A percentile compares a stretch with the other conserved stretches of the same genome.
Conservation (phyloP, 257 asterid species). For the Nicotiana noctiflora region DNA sequence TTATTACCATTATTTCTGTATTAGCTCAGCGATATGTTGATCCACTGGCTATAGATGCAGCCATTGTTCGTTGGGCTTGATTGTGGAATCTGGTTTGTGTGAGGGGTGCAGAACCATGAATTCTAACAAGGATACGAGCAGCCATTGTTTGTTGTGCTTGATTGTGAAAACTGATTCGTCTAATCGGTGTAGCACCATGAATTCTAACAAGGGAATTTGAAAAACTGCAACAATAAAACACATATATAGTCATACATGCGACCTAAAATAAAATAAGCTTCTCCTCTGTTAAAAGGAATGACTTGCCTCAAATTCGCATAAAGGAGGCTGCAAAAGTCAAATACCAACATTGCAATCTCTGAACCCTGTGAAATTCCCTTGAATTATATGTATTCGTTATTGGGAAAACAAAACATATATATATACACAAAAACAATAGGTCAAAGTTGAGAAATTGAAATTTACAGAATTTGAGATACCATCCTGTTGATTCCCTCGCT, state of each 20-base stretch:
- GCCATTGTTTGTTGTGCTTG: not conserved
- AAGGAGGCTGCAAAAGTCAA: conserved; percentile 4
- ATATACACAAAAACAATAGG: not conserved
- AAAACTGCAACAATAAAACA: too few relatives aligned
- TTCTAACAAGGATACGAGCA: not conserved
- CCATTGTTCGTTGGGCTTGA: not conserved
- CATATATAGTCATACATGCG: not conserved
- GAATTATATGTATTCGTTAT: not conserved
- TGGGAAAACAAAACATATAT: not conserved
- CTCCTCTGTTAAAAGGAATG: not conserved
- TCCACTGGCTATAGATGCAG: not conserved
- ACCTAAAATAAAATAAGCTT: not conserved
- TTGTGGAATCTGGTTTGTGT: too few relatives aligned
- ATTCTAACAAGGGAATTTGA: not conserved
- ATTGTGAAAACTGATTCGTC: not conserved
- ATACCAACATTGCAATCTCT: not conserved
- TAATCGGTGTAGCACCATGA: not conserved
- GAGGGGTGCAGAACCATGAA: not conserved
- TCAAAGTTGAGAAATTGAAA: not conserved
- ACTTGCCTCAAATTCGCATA: not conserved
- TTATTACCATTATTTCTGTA: too few relatives aligned
- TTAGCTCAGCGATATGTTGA: not conserved
- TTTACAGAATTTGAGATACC: conserved; percentile 22
- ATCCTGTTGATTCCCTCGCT: conserved; percentile 66
- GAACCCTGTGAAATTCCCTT: not conserved